These are phyloP conservation scores for Collybia nuda DNA, from an alignment of 768 basidiomycete genomes.

Conservation along the genomic window DNA sequence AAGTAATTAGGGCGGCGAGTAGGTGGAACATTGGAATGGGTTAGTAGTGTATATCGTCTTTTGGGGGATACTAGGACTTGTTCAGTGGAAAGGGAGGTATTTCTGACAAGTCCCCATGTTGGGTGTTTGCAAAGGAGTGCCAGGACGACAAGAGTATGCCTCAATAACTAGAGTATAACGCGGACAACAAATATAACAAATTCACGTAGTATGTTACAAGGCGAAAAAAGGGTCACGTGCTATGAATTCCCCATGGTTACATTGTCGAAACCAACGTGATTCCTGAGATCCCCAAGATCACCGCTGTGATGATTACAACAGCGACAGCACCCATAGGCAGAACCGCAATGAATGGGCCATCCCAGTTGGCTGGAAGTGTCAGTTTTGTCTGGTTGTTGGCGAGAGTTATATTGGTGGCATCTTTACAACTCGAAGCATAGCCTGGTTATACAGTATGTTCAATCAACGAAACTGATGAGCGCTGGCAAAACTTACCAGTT, in stretches of 20 bases:
- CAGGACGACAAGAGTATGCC: background rate
- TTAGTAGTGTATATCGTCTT: background rate
- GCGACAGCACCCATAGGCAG: conserved; percentile 43
- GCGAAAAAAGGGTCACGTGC: background rate
- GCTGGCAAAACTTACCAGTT: conserved; percentile 39
- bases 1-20: conserved; percentile 11
- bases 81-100: background rate
- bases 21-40: background rate
- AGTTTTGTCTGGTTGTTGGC: conserved; percentile 39
- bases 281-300: conserved; percentile 46
- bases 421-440: conserved; percentile 51
- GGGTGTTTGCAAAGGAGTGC: background rate
- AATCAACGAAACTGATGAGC: background rate
- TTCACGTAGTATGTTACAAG: too few relatives aligned
- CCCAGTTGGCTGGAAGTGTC: conserved; percentile 50
- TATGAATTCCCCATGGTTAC: conserved; percentile 20
- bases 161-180: too few relatives aligned
- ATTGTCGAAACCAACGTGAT: conserved; percentile 56
- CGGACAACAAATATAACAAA: too few relatives aligned
- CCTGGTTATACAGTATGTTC: conserved; percentile 30
- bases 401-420: conserved; percentile 34
- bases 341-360: conserved; percentile 54
- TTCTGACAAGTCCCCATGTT: background rate
- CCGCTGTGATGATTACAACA: conserved; percentile 42
- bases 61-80: background rate